Conservation (phyloP, 1,284 basidiomycete species). For the Phylloboletellus chloephorus region DNA sequence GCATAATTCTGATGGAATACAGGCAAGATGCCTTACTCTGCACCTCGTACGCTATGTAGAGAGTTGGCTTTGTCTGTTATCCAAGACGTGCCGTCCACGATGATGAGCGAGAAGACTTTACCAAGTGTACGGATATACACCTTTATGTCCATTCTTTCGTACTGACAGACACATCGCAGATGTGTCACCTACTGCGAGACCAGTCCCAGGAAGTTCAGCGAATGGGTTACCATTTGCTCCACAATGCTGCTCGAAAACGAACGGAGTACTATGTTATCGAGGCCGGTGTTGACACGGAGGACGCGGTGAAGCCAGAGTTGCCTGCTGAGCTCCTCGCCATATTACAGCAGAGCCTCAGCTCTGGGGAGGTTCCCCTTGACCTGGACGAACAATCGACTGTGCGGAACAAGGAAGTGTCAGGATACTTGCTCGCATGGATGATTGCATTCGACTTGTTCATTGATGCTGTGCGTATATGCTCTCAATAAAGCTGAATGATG, state of each 20-base stretch:
- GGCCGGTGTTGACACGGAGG: conserved; percentile 68
- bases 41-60: conserved; percentile 65
- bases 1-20: conserved; percentile 3
- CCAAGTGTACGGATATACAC: conserved; percentile 43
- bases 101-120: conserved; percentile 63
- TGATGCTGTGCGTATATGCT: conserved; percentile 60
- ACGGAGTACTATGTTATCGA: conserved; percentile 83
- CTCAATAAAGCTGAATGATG: background rate
- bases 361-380: conserved; percentile 38
- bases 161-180: conserved; percentile 39
- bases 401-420: conserved; percentile 39
- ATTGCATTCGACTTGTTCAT: conserved; percentile 82
- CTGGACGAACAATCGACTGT: conserved; percentile 26
- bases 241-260: conserved; percentile 56
- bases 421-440: conserved; percentile 87
- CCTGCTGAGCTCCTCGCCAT: conserved; percentile 65
- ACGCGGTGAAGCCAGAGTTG: conserved; percentile 45
- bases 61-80: conserved; percentile 64
- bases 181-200: conserved; percentile 71
- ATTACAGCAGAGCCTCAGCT: conserved; percentile 44
- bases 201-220: conserved; percentile 61
- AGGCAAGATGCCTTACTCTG: conserved; percentile 37
- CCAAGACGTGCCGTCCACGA: conserved; percentile 55
- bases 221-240: conserved; percentile 65
- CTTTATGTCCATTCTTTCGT: background rate